A percentile compares a stretch with the other conserved stretches of the same genome.
Evolutionary conservation across 2,329 filamentous ascomycete species (phyloP).

Genomic region (Sporothrix luriei): DNA sequence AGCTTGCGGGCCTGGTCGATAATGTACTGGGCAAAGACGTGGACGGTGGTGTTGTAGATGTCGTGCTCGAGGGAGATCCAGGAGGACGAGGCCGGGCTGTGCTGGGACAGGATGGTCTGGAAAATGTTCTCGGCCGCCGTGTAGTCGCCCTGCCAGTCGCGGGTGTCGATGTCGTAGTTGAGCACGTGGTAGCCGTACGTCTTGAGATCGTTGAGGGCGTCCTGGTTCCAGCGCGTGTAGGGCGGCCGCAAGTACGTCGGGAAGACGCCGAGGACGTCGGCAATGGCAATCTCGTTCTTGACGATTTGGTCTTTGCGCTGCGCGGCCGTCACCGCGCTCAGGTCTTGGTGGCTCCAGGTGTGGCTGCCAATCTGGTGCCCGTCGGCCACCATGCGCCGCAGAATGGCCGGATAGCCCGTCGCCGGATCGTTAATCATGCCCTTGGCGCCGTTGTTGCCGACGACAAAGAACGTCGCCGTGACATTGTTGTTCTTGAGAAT

Average conservation of each 20-base stretch:
- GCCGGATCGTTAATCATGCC: slow-evolving; percentile 43
- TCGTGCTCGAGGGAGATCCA: slow-evolving; percentile 48
- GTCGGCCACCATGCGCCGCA: slow-evolving; percentile 45
- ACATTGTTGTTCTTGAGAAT: slow-evolving; percentile 42
- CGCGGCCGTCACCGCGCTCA: slow-evolving; percentile 40
- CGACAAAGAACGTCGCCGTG: slow-evolving; percentile 46
- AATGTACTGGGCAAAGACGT: slow-evolving; percentile 49
- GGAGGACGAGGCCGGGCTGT: slow-evolving; percentile 32
- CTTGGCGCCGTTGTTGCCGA: slow-evolving; percentile 43
- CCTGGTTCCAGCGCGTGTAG: slow-evolving; percentile 40
- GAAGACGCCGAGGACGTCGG: slow-evolving; percentile 44
- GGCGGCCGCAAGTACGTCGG: slow-evolving; percentile 51
- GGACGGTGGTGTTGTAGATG: slow-evolving; percentile 50
- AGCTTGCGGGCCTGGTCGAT: slow-evolving; percentile 45
- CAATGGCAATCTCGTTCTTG: slow-evolving; percentile 47
- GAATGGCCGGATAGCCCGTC: slow-evolving; percentile 46
- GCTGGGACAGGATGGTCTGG: slow-evolving; percentile 34
- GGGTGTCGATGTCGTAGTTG: slow-evolving; percentile 42
- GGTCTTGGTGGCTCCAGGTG: slow-evolving; percentile 47
- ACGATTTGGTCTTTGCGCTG: slow-evolving; percentile 44
- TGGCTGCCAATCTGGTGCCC: slow-evolving; percentile 50
- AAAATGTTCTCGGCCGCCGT: slow-evolving; percentile 37
- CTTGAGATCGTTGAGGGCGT: slow-evolving; percentile 38
- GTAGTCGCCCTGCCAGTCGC: slow-evolving; percentile 42
- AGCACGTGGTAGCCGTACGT: slow-evolving; percentile 44